Evolutionary conservation across 2,329 filamentous ascomycete species (phyloP).

Genomic region (Alternaria alternata): DNA sequence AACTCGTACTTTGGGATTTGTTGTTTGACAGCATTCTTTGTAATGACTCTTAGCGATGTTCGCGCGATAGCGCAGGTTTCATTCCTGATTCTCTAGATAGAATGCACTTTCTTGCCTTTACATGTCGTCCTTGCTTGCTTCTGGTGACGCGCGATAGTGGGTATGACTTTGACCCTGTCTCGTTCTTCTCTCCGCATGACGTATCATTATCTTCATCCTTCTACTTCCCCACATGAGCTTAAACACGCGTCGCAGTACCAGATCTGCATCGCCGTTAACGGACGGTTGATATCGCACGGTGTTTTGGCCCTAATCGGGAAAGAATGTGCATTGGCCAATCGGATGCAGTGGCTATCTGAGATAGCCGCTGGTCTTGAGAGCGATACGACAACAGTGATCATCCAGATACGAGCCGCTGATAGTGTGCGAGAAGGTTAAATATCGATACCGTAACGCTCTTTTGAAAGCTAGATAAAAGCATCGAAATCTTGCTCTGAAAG

Average conservation of each 20-base stretch:
- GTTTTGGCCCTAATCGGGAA: constrained; percentile 19
- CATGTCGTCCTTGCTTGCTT: background rate
- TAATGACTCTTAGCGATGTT: constrained; percentile 16
- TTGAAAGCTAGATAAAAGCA: background rate
- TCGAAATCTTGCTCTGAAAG: background rate
- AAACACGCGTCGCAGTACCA: background rate
- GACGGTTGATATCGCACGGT: constrained; percentile 6
- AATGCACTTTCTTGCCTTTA: constrained; percentile 1
- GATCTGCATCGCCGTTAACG: constrained; percentile 13
- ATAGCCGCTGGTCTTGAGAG: background rate
- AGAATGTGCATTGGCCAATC: constrained; percentile 18
- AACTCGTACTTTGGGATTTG: constrained; percentile 16
- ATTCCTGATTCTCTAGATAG: background rate
- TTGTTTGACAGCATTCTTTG: constrained; percentile 3
- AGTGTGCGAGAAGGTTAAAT: background rate
- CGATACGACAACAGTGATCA: background rate
- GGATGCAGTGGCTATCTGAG: background rate
- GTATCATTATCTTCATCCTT: background rate
- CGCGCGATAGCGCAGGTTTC: background rate
- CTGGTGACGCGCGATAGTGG: background rate
- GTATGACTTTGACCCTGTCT: background rate
- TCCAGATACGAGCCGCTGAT: background rate
- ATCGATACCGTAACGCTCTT: background rate
- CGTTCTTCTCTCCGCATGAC: background rate
- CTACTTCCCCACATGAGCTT: background rate